Evolutionary conservation across 1,284 basidiomycete genomes (phyloP).

Genomic region (Inonotus hispidus): DNA sequence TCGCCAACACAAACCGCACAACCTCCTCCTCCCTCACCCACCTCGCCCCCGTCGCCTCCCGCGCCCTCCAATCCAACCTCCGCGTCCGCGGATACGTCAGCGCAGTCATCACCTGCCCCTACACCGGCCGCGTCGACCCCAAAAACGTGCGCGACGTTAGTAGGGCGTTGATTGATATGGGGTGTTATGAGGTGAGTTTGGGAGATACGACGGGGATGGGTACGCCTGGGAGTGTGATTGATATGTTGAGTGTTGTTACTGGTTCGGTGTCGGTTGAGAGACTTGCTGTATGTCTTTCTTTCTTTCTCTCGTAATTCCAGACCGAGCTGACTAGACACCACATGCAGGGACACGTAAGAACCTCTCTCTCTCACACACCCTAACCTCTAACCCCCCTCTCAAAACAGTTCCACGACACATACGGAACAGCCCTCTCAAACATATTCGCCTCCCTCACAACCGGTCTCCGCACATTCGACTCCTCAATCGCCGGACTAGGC

Average conservation of each 20-base stretch:
- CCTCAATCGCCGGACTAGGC: slow-evolving; percentile 83
- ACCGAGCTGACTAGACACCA: background rate
- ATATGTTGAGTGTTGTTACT: slow-evolving; percentile 68
- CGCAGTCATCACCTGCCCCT: slow-evolving; percentile 83
- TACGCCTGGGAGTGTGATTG: slow-evolving; percentile 62
- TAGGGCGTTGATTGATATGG: slow-evolving; percentile 76
- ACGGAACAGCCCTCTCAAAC: slow-evolving; percentile 76
- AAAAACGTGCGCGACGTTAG: slow-evolving; percentile 66
- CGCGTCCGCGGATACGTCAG: slow-evolving; percentile 87
- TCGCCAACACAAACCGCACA: slow-evolving; percentile 82
- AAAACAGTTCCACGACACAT: slow-evolving; percentile 96
- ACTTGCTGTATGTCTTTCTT: slow-evolving; percentile 56
- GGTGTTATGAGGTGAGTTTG: slow-evolving; percentile 89
- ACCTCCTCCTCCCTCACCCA: slow-evolving; percentile 68
- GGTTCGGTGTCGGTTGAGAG: slow-evolving; percentile 54
- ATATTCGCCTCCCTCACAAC: slow-evolving; percentile 58
- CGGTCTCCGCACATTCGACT: slow-evolving; percentile 66
- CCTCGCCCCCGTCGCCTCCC: slow-evolving; percentile 57
- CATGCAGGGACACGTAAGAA: slow-evolving; percentile 54
- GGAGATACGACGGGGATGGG: slow-evolving; percentile 92
- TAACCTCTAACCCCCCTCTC: slow-evolving; percentile 15
- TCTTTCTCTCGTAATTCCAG: slow-evolving; percentile 7
- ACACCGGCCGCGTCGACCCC: slow-evolving; percentile 72
- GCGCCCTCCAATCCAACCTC: slow-evolving; percentile 58
- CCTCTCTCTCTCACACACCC: slow-evolving; percentile 17